A percentile compares a stretch with the other conserved stretches of the same genome.
phyloP scores from a whole-genome alignment of 192 early-diverging fungal genomes.

The Gonapodya sp. region DNA sequence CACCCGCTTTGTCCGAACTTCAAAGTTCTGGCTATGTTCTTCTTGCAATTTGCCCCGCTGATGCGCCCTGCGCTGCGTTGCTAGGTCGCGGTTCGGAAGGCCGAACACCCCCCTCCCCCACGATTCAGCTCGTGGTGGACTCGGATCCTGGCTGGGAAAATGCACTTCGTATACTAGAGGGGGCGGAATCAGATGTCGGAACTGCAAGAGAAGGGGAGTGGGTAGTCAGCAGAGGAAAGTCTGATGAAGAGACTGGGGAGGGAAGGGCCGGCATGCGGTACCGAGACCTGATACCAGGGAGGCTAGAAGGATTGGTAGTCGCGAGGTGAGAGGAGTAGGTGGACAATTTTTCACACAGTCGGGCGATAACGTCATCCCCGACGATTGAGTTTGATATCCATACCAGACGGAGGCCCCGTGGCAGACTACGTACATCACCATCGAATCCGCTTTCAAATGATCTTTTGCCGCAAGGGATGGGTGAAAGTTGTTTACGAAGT shows the following conservation, averaged over 20 bases:
- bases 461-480: slow-evolving; percentile 19
- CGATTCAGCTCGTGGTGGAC: background rate
- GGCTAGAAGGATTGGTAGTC: slow-evolving; percentile 20
- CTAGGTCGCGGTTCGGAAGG: background rate
- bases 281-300: slow-evolving; percentile 21
- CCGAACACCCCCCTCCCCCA: background rate
- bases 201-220: slow-evolving; percentile 14
- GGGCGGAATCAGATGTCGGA: background rate
- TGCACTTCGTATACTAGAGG: background rate
- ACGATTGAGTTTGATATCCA: slow-evolving; percentile 12
- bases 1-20: background rate
- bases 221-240: slow-evolving; percentile 11
- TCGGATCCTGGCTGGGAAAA: background rate
- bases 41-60: background rate
- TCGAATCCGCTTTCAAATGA: slow-evolving; percentile 25
- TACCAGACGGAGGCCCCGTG: slow-evolving; percentile 22
- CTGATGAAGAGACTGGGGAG: background rate
- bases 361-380: background rate
- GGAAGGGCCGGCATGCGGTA: slow-evolving; percentile 22
- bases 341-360: background rate
- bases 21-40: background rate
- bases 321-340: background rate
- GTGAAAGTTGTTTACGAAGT: slow-evolving; percentile 25
- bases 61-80: background rate
- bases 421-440: slow-evolving; percentile 26